These are phyloP conservation scores for Pyrenochaeta sp. DNA, from an alignment of 2,329 filamentous ascomycete species.

Conservation along the genomic window DNA sequence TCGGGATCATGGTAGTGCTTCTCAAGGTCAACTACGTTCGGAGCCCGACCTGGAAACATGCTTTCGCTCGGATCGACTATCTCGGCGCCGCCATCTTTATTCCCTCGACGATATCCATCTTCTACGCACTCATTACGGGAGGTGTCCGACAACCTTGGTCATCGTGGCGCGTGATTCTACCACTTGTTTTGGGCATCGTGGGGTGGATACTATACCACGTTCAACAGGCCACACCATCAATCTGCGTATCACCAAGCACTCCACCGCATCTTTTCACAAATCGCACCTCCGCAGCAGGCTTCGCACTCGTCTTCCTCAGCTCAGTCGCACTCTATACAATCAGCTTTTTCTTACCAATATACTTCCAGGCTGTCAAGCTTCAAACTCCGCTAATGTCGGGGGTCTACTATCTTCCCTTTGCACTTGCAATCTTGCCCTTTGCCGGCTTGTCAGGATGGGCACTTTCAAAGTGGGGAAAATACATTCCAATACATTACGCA, in stretches of 20 bases:
- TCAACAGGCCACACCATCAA: constrained; percentile 48
- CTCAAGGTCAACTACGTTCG: constrained; percentile 47
- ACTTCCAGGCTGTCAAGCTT: constrained; percentile 21
- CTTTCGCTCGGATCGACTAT: constrained; percentile 42
- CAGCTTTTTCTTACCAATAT: constrained; percentile 20
- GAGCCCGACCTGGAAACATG: neutral
- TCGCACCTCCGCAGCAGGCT: constrained; percentile 16
- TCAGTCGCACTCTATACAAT: constrained; percentile 10
- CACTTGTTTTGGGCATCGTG: constrained; percentile 52
- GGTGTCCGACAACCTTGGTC: constrained; percentile 46
- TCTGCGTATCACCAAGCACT: constrained; percentile 17
- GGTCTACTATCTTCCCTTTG: constrained; percentile 16
- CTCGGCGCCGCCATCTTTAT: constrained; percentile 53
- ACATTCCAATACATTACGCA: constrained; percentile 9
- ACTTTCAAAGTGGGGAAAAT: constrained; percentile 32
- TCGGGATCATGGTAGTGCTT: constrained; percentile 7
- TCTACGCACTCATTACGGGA: constrained; percentile 53
- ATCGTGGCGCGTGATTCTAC: constrained; percentile 47
- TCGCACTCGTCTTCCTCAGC: constrained; percentile 8
- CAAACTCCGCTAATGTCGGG: constrained; percentile 11
- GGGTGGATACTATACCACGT: constrained; percentile 40
- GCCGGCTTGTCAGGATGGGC: constrained; percentile 6
- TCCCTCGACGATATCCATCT: constrained; percentile 42
- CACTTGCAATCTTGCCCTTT: constrained; percentile 4
- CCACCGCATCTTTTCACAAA: constrained; percentile 19